A percentile compares a stretch with the other conserved stretches of the same genome.
Evolutionary conservation across 1,284 basidiomycete genomes (phyloP).

Genomic region (Ganoderma resinaceum): DNA sequence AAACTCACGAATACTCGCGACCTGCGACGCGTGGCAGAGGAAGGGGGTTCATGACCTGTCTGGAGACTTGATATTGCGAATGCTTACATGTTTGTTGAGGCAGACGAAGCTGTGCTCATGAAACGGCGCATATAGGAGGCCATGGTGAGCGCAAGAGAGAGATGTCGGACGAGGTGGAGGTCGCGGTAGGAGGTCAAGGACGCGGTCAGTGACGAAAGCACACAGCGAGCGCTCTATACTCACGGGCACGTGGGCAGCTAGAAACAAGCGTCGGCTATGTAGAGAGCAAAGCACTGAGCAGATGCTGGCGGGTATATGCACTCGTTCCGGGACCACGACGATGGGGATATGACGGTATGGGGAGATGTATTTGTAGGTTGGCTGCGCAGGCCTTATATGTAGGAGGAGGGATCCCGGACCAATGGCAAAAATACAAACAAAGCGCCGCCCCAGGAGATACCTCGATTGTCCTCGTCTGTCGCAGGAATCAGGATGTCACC

Average conservation of each 20-base stretch:
- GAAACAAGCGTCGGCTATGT: conserved; percentile 1
- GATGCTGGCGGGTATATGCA: not conserved
- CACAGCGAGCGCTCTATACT: conserved; percentile 15
- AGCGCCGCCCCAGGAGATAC: not conserved
- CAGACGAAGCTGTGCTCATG: conserved; percentile 41
- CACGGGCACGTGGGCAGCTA: conserved; percentile 3
- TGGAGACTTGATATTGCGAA: not conserved
- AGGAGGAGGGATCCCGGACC: not conserved
- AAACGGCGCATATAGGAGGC: conserved; percentile 45
- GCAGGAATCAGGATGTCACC: not conserved
- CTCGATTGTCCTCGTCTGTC: not conserved
- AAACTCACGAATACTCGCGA: conserved; percentile 58
- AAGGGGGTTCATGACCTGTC: conserved; percentile 13
- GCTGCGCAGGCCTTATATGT: not conserved
- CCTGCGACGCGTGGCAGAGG: conserved; percentile 36
- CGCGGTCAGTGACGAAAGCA: conserved; percentile 1
- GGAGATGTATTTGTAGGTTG: not conserved
- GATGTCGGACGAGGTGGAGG: conserved; percentile 7
- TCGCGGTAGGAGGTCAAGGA: conserved; percentile 9
- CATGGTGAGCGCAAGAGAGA: conserved; percentile 33
- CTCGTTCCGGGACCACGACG: not conserved
- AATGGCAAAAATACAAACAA: conserved; percentile 8
- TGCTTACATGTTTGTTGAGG: conserved; percentile 39
- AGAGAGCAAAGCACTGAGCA: not conserved
- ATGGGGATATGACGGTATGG: not conserved